Conservation (phyloP, 106 monocot species). For the Dioscorea alata region DNA sequence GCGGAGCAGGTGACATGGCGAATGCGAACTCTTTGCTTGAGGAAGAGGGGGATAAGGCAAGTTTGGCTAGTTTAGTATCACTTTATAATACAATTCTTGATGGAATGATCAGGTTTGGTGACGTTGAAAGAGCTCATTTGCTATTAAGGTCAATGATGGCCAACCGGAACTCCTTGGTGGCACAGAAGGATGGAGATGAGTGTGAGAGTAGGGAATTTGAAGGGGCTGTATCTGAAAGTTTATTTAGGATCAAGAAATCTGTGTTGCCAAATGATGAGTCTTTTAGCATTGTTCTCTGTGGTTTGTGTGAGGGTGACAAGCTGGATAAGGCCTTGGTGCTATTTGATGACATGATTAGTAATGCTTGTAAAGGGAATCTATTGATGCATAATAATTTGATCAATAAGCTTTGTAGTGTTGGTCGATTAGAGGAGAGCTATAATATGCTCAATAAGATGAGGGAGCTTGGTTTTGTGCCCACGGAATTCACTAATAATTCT, state of each 20-base stretch:
- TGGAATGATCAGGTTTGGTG: conserved; percentile 38
- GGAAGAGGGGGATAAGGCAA: conserved; percentile 29
- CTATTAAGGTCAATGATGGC: conserved; percentile 52
- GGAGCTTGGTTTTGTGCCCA: conserved; percentile 44
- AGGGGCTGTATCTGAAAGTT: neutral
- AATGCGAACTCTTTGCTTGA: conserved; percentile 31
- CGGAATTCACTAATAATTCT: conserved; percentile 75
- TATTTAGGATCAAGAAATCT: conserved; percentile 25
- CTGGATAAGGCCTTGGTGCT: conserved; percentile 61
- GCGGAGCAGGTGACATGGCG: conserved; percentile 33
- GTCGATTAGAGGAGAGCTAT: conserved; percentile 58
- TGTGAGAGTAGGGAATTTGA: neutral
- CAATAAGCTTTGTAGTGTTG: conserved; percentile 36
- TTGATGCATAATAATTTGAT: conserved; percentile 70
- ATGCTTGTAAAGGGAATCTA: conserved; percentile 54
- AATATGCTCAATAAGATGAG: conserved; percentile 47
- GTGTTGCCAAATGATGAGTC: conserved; percentile 57
- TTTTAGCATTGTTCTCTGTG: conserved; percentile 51
- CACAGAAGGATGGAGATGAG: neutral
- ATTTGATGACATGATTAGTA: conserved; percentile 45
- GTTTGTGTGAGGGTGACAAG: conserved; percentile 51
- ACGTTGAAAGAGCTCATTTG: conserved; percentile 35
- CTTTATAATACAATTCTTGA: conserved; percentile 65
- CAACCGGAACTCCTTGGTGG: neutral
- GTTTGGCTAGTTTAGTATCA: conserved; percentile 16